A percentile compares a stretch with the other conserved stretches of the same genome.
These are phyloP conservation scores for Melaleuca quinquenervia DNA, from an alignment of 345 rosid genomes.

Conservation along the genomic window DNA sequence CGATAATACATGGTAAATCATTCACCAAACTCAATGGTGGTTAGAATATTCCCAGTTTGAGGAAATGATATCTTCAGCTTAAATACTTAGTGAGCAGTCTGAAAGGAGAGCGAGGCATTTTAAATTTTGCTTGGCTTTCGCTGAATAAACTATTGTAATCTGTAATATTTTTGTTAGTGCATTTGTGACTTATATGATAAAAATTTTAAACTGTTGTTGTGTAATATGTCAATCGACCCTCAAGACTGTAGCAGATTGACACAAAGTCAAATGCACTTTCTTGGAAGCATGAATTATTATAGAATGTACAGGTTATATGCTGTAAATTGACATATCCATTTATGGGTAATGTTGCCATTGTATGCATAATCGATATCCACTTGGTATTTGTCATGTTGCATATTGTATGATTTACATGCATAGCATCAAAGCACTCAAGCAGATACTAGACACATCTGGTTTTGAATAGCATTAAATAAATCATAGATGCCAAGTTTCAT, in stretches of 20 bases:
- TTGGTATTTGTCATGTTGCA: neutral
- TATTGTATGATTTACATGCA: neutral
- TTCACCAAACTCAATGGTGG: neutral
- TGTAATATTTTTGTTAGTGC: neutral
- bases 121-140: neutral
- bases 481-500: neutral
- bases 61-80: neutral
- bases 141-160: neutral
- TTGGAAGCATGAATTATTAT: neutral
- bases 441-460: neutral
- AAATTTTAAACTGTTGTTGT: neutral
- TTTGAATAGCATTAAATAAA: neutral
- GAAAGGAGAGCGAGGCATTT: neutral
- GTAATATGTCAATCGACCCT: neutral
- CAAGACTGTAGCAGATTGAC: neutral
- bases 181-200: neutral
- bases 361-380: neutral
- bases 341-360: neutral
- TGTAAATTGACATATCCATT: neutral
- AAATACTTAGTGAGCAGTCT: neutral
- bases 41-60: neutral
- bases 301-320: neutral
- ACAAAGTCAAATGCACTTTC: neutral
- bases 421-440: neutral
- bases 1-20: neutral